Conservation (phyloP, 352 stramenopile species). For the Globisporangium radiosum region DNA sequence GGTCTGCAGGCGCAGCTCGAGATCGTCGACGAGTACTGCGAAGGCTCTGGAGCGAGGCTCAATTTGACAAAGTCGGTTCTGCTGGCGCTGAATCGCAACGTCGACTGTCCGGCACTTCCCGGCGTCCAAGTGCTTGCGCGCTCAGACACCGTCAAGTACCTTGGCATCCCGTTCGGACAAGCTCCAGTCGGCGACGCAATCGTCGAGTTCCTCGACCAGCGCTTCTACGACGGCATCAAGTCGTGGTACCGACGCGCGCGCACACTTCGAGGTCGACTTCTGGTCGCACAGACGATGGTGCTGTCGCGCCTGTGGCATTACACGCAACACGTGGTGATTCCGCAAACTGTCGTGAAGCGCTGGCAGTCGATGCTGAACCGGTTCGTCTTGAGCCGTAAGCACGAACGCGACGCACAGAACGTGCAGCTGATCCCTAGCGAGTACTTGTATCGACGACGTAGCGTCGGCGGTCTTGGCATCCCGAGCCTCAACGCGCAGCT, state of each 20-base stretch:
- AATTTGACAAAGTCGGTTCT: constrained; percentile 13
- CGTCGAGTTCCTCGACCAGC: constrained; percentile 11
- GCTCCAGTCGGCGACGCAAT: constrained; percentile 10
- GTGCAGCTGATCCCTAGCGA: constrained; percentile 10
- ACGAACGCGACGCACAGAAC: constrained; percentile 8
- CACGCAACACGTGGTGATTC: constrained; percentile 7
- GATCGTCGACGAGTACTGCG: constrained; percentile 11
- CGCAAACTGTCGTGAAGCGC: not conserved
- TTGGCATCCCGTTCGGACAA: constrained; percentile 12
- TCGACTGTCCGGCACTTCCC: constrained; percentile 2
- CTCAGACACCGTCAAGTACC: constrained; percentile 10
- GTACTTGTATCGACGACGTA: constrained; percentile 11
- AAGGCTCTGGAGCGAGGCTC: constrained; percentile 6
- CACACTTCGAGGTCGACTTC: constrained; percentile 6
- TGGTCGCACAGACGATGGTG: constrained; percentile 8
- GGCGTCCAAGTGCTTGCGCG: constrained; percentile 8
- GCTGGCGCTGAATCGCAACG: constrained; percentile 10
- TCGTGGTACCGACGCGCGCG: constrained; percentile 11
- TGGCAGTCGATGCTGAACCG: constrained; percentile 11
- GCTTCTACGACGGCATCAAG: constrained; percentile 14
- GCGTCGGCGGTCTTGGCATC: constrained; percentile 7
- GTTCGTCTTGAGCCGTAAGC: constrained; percentile 13
- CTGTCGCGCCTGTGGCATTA: constrained; percentile 10
- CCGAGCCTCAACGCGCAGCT: constrained; percentile 8
- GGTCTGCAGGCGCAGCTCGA: constrained; percentile 8